These are phyloP conservation scores for Phoma herbarum DNA, from an alignment of 2,329 filamentous ascomycete species.

Conservation along the genomic window DNA sequence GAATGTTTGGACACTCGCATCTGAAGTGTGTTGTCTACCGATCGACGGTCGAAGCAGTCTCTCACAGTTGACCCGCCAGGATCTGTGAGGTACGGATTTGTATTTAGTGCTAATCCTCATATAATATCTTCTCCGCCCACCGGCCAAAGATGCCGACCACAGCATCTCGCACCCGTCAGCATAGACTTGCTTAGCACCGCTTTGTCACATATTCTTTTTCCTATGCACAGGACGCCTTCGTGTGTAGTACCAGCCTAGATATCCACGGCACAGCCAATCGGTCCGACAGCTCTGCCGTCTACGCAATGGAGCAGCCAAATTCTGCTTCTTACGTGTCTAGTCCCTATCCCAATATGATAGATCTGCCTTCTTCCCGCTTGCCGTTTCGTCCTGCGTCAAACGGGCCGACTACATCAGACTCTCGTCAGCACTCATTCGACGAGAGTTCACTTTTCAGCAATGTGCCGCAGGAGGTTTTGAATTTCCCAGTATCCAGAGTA, in stretches of 20 bases:
- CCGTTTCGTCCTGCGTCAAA: conserved; percentile 8
- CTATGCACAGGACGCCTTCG: conserved; percentile 3
- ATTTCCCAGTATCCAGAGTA: conserved; percentile 12
- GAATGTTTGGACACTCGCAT: conserved; percentile 19
- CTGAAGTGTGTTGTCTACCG: conserved; percentile 20
- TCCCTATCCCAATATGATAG: conserved; percentile 18
- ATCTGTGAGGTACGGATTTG: conserved; percentile 7
- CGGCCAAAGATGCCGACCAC: conserved; percentile 1
- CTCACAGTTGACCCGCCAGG: conserved; percentile 18
- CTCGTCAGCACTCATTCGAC: conserved; percentile 19
- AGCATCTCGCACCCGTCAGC: background rate
- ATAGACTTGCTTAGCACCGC: background rate
- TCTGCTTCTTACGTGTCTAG: conserved; percentile 21
- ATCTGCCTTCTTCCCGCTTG: conserved; percentile 9
- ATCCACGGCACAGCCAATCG: conserved; percentile 12
- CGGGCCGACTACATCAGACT: conserved; percentile 7
- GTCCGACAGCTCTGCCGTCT: conserved; percentile 9
- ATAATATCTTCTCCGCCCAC: conserved; percentile 18
- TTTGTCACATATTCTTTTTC: background rate
- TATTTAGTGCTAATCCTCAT: conserved; percentile 13
- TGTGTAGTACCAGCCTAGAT: conserved; percentile 1
- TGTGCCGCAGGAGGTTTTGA: conserved; percentile 7
- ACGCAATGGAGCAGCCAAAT: conserved; percentile 23
- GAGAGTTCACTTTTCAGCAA: conserved; percentile 10
- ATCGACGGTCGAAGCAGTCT: conserved; percentile 23